A percentile compares a stretch with the other conserved stretches of the same genome.
Evolutionary conservation across 352 stramenopile species (phyloP).

Genomic region (Phytophthora pseudosyringae): DNA sequence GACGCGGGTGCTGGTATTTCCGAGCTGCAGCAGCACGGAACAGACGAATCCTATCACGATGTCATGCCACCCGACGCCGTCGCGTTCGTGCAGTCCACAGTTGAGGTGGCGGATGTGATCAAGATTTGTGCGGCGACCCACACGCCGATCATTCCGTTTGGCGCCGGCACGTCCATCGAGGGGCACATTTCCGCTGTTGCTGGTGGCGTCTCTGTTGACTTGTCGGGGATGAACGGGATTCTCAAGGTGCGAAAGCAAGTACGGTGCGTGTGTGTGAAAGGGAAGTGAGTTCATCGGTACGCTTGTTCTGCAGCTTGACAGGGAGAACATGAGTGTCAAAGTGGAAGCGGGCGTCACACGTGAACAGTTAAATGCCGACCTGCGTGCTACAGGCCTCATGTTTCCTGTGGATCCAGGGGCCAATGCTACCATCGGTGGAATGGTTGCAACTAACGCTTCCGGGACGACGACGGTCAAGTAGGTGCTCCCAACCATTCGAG

Average conservation of each 20-base stretch:
- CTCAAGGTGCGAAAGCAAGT: slow-evolving; percentile 34
- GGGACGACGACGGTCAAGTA: slow-evolving; percentile 90
- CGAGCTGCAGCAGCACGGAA: slow-evolving; percentile 70
- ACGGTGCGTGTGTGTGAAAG: not conserved
- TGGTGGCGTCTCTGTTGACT: slow-evolving; percentile 90
- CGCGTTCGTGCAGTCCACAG: slow-evolving; percentile 75
- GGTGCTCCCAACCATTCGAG: not conserved
- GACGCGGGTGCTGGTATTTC: not conserved
- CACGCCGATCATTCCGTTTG: slow-evolving; percentile 95
- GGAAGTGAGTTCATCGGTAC: not conserved
- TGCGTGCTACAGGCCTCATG: slow-evolving; percentile 87
- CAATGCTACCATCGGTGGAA: slow-evolving; percentile 95
- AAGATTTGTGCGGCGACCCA: slow-evolving; percentile 75
- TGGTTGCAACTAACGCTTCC: slow-evolving; percentile 89
- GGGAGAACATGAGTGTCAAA: slow-evolving; percentile 84
- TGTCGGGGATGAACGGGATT: slow-evolving; percentile 77
- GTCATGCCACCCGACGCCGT: slow-evolving; percentile 84
- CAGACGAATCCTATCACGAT: slow-evolving; percentile 90
- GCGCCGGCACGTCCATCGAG: slow-evolving; percentile 91
- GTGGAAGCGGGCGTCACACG: slow-evolving; percentile 94
- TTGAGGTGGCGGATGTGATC: slow-evolving; percentile 89
- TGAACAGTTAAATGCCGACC: slow-evolving; percentile 88
- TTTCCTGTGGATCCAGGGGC: slow-evolving; percentile 97
- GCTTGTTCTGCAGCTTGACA: slow-evolving; percentile 16
- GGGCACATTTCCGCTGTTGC: slow-evolving; percentile 91